Conservation (phyloP, 305 asterid species). For the Withania somnifera region DNA sequence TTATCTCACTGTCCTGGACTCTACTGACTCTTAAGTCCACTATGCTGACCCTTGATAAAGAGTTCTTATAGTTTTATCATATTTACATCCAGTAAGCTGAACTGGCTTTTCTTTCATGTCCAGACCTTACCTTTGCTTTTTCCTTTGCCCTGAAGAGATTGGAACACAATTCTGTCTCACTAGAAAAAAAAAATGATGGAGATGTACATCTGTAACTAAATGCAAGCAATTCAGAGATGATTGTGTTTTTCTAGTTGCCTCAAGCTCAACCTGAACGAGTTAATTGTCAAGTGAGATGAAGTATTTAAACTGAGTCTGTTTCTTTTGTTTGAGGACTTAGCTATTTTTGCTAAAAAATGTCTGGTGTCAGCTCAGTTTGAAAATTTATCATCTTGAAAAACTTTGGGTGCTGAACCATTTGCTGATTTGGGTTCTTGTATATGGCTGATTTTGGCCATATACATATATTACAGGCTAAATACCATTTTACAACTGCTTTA, state of each 20-base stretch:
- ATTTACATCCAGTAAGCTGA: not conserved
- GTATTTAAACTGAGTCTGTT: not conserved
- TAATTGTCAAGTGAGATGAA: not conserved
- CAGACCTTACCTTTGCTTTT: not conserved
- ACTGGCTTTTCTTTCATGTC: not conserved
- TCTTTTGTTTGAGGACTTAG: not conserved
- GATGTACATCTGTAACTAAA: not conserved
- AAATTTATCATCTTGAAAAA: not conserved
- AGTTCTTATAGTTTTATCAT: not conserved
- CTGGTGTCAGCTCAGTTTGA: not conserved
- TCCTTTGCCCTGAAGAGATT: too few species aligned
- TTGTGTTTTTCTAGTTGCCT: not conserved
- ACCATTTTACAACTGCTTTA: not conserved
- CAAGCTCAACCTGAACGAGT: not conserved
- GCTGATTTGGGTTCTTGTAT: not conserved
- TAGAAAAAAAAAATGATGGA: not conserved
- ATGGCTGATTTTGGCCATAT: too few species aligned
- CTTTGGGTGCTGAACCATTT: not conserved
- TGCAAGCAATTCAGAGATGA: not conserved
- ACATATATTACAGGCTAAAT: not conserved
- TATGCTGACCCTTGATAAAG: not conserved
- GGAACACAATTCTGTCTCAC: too few species aligned
- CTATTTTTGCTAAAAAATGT: not conserved
- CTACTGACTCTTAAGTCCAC: not conserved
- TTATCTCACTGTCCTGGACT: not conserved